Percentiles rank a stretch among this genome's conserved stretches.
Conservation (phyloP, 306 rosid genomes). For the Vigna trinervia region DNA sequence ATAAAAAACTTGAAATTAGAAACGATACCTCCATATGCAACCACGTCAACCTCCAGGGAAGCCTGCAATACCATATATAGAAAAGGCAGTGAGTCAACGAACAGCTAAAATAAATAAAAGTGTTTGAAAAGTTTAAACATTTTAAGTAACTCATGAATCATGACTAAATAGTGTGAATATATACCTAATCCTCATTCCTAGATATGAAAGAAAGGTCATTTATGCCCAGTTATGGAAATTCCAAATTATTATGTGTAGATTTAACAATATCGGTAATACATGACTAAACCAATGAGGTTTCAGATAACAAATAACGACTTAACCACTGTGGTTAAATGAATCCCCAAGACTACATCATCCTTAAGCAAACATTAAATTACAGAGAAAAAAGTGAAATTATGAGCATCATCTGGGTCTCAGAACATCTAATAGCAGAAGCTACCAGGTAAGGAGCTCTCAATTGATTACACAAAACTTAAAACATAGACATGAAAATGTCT, state of each 20-base stretch:
- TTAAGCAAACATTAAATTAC: background rate
- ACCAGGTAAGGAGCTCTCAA: background rate
- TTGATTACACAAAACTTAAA: background rate
- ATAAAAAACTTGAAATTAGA: constrained; percentile 15
- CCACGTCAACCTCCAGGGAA: constrained; percentile 75
- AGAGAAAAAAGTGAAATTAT: background rate
- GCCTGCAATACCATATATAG: constrained; percentile 62
- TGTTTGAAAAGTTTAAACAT: constrained; percentile 1
- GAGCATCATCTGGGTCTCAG: background rate
- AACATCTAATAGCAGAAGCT: constrained; percentile 4
- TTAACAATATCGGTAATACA: constrained; percentile 3
- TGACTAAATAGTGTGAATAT: background rate
- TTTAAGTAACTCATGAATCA: constrained; percentile 7
- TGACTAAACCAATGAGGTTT: background rate
- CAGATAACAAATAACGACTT: background rate
- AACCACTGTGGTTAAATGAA: background rate
- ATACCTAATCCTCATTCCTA: background rate
- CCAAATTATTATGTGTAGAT: constrained; percentile 4
- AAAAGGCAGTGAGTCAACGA: constrained; percentile 28
- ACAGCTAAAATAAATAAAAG: background rate
- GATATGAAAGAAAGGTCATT: background rate
- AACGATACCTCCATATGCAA: constrained; percentile 89
- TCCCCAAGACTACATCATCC: background rate
- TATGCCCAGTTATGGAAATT: background rate
- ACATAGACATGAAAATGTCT: background rate